Evolutionary conservation across 169 alveolate species (phyloP).

Genomic region (Perkinsus olseni): DNA sequence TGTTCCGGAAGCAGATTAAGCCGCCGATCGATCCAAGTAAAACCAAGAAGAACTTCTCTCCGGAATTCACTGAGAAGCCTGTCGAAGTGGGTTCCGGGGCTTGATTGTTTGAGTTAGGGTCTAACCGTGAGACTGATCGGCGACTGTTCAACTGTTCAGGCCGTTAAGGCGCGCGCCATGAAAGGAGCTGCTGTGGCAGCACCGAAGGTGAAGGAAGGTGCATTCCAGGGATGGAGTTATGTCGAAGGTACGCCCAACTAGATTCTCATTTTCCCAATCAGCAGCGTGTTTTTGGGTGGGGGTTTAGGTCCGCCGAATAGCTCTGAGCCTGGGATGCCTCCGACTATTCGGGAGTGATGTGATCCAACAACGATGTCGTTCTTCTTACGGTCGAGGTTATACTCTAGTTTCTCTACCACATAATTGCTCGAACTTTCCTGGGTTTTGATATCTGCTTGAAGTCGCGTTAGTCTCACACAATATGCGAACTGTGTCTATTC

Average conservation of each 20-base stretch:
- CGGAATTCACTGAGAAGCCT: not conserved
- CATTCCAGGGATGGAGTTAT: not conserved
- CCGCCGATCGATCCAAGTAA: not conserved
- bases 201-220: not conserved
- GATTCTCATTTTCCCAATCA: not conserved
- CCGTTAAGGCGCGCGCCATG: not conserved
- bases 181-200: not conserved
- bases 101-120: not conserved
- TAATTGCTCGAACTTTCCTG: not conserved
- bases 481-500: too few relatives aligned
- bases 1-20: not conserved
- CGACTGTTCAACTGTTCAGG: not conserved
- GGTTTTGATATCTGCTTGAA: too few relatives aligned
- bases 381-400: not conserved
- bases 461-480: too few relatives aligned
- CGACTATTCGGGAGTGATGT: not conserved
- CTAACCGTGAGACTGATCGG: too few relatives aligned
- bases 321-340: not conserved
- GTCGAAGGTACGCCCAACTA: not conserved
- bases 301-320: not conserved
- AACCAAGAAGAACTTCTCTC: not conserved
- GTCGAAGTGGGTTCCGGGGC: not conserved
- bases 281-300: not conserved
- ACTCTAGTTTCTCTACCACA: not conserved
- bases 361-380: not conserved